Evolutionary conservation across 108 stramenopile genomes (phyloP), one percentile per base, ranked within the genome.

Genomic region (Schizochytrium sp.): DNA sequence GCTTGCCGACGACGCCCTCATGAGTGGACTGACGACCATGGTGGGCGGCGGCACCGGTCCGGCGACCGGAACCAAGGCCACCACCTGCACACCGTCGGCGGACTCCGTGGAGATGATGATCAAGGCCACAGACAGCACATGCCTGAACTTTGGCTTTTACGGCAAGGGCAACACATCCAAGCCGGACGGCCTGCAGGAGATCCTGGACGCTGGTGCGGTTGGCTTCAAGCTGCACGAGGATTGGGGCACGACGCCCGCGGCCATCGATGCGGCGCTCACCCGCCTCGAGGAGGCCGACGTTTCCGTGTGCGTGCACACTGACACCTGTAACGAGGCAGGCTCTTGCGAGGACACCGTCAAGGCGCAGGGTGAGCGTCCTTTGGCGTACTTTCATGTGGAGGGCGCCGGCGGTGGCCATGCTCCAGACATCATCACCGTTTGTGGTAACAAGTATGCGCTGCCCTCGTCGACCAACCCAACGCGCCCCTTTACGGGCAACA

Each of bases 201-300:
- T 91, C 51, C 57, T 93, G n/a, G 57, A 58, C 14, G 93, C 96
- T n/a, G 97, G 98, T 48, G 98, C 97, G 19, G 93, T 95, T 51
- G 98, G 98, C 18, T 94, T 98, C 91, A 99, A 99, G 93, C 92
- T 99, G 28, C 98, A 99, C 92, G 98, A 99, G 90, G 98, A 99
- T 93, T 99, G 98, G 98, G 98, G 98, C 59, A 99, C 98, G 28
- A 99, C 98, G 58, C 98, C 98, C 6, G 93, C 94, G 45, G 94
- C 98, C 43, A 99, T 99, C 91, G 97, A 98, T 92, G 93, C 95
- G 51, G 96, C 96, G 87, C 93, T 99, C 87, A 88, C 90, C 28
- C 96, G 98, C 88, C 97, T 97, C 5, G 97, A 97, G 57, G 92
- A 96, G 44, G 92, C 96, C 72, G 98, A 97, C 92, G 94, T 97